Evolutionary conservation across 1,284 basidiomycete species (phyloP).

Genomic region (Moesziomyces sp.): DNA sequence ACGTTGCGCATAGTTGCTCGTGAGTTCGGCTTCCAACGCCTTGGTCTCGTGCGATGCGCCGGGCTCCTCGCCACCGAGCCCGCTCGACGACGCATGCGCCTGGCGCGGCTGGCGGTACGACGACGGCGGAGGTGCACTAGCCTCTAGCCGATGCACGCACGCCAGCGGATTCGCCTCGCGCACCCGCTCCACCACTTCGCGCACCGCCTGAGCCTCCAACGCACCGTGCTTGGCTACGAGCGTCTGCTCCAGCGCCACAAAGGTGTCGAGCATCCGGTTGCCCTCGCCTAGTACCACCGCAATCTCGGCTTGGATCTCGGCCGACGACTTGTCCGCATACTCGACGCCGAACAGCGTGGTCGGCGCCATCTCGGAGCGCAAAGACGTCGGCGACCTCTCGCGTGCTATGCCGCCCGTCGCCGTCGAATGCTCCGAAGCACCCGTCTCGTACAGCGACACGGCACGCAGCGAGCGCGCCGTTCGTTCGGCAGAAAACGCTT

Average conservation of each 20-base stretch:
- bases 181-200: slow-evolving; percentile 6
- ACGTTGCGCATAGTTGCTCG: slow-evolving; percentile 30
- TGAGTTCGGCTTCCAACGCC: slow-evolving; percentile 36
- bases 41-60: slow-evolving; percentile 4
- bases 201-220: slow-evolving; percentile 14
- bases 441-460: slow-evolving; percentile 27
- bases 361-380: slow-evolving; percentile 27
- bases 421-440: neutral
- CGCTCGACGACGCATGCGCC: neutral
- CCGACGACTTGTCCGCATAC: slow-evolving; percentile 41
- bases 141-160: slow-evolving; percentile 4
- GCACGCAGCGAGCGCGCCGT: slow-evolving; percentile 37
- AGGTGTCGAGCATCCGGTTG: slow-evolving; percentile 48
- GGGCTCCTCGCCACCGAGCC: neutral
- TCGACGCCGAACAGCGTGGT: slow-evolving; percentile 44
- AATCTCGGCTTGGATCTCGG: slow-evolving; percentile 58
- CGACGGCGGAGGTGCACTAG: slow-evolving; percentile 19
- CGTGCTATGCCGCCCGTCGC: neutral
- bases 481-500: slow-evolving; percentile 32
- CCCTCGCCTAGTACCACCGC: slow-evolving; percentile 53
- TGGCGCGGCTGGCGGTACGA: slow-evolving; percentile 11
- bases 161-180: slow-evolving; percentile 13
- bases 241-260: slow-evolving; percentile 41
- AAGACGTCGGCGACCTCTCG: slow-evolving; percentile 15
- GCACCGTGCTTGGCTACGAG: slow-evolving; percentile 29